These are phyloP conservation scores for Rheum nobile DNA, from an alignment of 148 eudicot species.

Conservation along the genomic window DNA sequence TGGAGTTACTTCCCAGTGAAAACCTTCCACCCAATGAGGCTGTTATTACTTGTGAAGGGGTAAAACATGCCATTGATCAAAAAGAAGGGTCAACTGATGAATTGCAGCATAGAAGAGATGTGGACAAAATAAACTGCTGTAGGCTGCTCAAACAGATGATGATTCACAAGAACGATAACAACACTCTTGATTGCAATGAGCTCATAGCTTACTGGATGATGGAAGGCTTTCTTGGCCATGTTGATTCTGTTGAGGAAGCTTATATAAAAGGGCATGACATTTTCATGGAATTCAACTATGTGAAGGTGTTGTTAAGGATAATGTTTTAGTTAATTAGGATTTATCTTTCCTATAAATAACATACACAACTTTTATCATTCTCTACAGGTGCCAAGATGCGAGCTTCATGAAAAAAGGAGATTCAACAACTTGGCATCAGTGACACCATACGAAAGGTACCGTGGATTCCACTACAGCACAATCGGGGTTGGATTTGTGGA, in stretches of 20 bases:
- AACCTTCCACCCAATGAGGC: neutral
- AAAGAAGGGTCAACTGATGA: neutral
- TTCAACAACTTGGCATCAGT: neutral
- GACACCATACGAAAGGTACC: neutral
- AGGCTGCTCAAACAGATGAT: slow-evolving; percentile 1
- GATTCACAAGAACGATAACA: neutral
- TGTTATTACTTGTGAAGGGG: neutral
- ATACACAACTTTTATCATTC: too few species aligned
- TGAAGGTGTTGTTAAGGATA: too few species aligned
- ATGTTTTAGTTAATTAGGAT: too few species aligned
- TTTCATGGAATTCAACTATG: neutral
- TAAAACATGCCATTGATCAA: neutral
- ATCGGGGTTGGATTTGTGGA: slow-evolving; percentile 4
- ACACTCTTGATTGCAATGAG: neutral
- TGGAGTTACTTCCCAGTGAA: slow-evolving; percentile 1
- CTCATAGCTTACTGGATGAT: slow-evolving; percentile 10
- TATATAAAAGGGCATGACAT: neutral
- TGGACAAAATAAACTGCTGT: neutral
- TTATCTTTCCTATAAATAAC: too few species aligned
- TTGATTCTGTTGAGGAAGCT: slow-evolving; percentile 6
- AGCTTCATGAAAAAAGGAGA: neutral
- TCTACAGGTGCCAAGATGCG: neutral
- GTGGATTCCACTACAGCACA: neutral
- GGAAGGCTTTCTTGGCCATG: slow-evolving; percentile 7
- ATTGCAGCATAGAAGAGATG: neutral